Evolutionary conservation across 2,329 filamentous ascomycete genomes (phyloP), one percentile per base, ranked within the genome.

Genomic region (Alternaria rosae): DNA sequence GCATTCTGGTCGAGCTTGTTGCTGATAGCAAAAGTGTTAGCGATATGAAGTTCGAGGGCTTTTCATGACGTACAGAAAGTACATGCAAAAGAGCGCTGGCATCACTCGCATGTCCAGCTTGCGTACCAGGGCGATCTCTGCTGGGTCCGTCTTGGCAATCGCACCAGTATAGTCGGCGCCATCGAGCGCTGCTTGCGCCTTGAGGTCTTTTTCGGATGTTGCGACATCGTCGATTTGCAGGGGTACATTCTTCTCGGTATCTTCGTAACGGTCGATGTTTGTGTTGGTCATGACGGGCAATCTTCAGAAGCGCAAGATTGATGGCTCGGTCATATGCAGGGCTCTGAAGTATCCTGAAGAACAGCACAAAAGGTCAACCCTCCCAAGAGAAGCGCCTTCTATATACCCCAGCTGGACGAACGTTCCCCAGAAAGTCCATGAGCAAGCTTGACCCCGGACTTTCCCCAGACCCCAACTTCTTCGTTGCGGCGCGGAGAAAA

Each of bases 1-100:
- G 89, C 88, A 75, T 89, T 89, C 13, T 87, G 82, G 68, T 89
- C 87, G 28, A 89, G 82, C 44, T 73, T 77, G 57, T 78, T 79
- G 45, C 69, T 71, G 28, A 15, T 32, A 28, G 10, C 42, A 3
- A 15, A 17, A 11, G 15, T 21, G 30, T 26, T 32, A 51, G 26
- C 41, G n/a, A 13, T 12, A 5, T 38, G 32, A n/a, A 41, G 11
- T 38, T 44, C 15, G 4, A 11, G 21, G 9, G 11, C 61, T 59
- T 54, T 5, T n/a, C 7, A n/a, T 7, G 21, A 21, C 44, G n/a
- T 57, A 70, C 70, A 71, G 45, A n/a, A 76, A 83, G 58, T 82
- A 82, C 81, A 82, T 81, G 28, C 57, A 66, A 38, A 70, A 73
- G 11, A 73, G 38, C 17, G 66, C 61, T 35, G 67, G 68, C 65